These are phyloP conservation scores for Testicularia cyperi DNA, from an alignment of 1,284 basidiomycete species.

Conservation along the genomic window DNA sequence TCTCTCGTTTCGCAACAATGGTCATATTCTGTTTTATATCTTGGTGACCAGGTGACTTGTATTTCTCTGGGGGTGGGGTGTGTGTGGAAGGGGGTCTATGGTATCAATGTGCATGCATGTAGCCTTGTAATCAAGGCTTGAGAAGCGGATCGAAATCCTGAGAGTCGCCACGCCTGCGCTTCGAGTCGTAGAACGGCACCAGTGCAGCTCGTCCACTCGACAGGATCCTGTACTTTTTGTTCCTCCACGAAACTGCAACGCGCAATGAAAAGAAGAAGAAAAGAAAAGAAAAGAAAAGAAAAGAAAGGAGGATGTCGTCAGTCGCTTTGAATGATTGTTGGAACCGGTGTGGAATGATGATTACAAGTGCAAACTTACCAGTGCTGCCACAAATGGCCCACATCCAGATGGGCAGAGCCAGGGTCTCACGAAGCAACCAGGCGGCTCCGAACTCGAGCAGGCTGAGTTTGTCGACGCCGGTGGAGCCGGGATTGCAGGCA, in stretches of 20 bases:
- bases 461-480: slow-evolving; percentile 11
- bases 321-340: too few relatives aligned
- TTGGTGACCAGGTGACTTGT: too few relatives aligned
- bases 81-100: too few relatives aligned
- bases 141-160: slow-evolving; percentile 17
- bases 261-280: too few relatives aligned
- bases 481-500: slow-evolving; percentile 19
- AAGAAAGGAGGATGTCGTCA: background rate
- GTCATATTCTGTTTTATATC: too few relatives aligned
- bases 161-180: background rate
- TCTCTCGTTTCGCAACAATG: too few relatives aligned
- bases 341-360: background rate
- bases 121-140: too few relatives aligned
- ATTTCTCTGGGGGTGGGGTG: too few relatives aligned
- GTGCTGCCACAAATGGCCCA: slow-evolving; percentile 54
- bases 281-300: background rate
- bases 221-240: slow-evolving; percentile 28
- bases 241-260: slow-evolving; percentile 34
- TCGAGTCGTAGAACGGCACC: slow-evolving; percentile 1
- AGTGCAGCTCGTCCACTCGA: slow-evolving; percentile 27
- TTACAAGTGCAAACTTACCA: background rate
- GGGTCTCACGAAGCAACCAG: slow-evolving; percentile 49
- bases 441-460: slow-evolving; percentile 26
- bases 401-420: slow-evolving; percentile 57
- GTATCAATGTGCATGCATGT: too few relatives aligned